phyloP scores from a whole-genome alignment of 2,329 filamentous ascomycete genomes.

The Xylariaceae sp. region DNA sequence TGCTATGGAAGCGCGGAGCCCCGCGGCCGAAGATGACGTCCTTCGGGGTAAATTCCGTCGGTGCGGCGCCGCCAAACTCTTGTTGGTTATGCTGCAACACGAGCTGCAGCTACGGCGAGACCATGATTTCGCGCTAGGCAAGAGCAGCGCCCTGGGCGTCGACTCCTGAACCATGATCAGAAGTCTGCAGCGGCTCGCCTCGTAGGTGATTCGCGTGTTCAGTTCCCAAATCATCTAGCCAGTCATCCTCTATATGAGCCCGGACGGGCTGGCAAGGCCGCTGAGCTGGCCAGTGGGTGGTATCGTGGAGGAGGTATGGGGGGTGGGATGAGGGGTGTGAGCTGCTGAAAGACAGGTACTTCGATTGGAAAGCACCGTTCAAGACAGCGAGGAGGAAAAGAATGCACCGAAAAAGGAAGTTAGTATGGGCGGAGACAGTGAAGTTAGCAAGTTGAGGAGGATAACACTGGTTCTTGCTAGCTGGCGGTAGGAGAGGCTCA shows the following conservation, averaged over 20 bases:
- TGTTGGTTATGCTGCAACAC: conserved; percentile 38
- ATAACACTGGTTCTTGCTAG: conserved; percentile 17
- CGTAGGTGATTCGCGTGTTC: conserved; percentile 18
- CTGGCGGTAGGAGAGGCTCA: conserved; percentile 12
- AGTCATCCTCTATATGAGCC: neutral
- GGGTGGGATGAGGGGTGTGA: neutral
- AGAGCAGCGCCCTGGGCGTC: conserved; percentile 30
- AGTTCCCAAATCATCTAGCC: conserved; percentile 14
- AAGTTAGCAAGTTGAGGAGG: conserved; percentile 12
- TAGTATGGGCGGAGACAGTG: conserved; percentile 19
- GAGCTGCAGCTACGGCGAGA: conserved; percentile 36
- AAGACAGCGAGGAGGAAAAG: conserved; percentile 13
- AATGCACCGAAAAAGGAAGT: conserved; percentile 9
- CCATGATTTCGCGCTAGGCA: conserved; percentile 22
- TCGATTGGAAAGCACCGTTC: conserved; percentile 3
- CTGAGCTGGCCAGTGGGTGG: conserved; percentile 1
- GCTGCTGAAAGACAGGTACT: conserved; percentile 12
- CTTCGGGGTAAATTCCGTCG: no score
- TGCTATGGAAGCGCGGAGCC: conserved; percentile 35
- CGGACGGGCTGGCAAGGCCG: conserved; percentile 1
- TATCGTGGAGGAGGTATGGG: neutral
- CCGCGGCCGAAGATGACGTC: neutral
- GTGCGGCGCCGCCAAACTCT: conserved; percentile 39
- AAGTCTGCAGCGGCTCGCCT: conserved; percentile 5
- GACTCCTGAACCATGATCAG: conserved; percentile 20